These are phyloP conservation scores for Leccinellum rugosiceps DNA, from an alignment of 768 basidiomycete species.

Conservation along the genomic window DNA sequence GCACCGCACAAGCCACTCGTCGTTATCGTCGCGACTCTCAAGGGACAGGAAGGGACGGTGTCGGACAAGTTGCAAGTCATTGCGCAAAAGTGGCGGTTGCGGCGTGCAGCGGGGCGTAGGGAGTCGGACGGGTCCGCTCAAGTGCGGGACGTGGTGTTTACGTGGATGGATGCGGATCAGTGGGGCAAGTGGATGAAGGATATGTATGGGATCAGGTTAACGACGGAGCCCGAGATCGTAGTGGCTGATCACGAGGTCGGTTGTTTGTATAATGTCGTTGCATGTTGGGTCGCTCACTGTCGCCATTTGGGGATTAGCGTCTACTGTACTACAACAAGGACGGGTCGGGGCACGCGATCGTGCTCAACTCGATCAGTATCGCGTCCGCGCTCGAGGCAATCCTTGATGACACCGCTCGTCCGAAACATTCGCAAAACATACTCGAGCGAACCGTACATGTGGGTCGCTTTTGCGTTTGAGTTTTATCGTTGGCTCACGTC, in stretches of 20 bases:
- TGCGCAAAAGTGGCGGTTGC: slow-evolving; percentile 56
- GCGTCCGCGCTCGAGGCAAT: slow-evolving; percentile 71
- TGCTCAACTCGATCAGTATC: slow-evolving; percentile 53
- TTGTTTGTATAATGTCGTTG: neutral
- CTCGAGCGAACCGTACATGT: slow-evolving; percentile 68
- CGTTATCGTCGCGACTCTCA: slow-evolving; percentile 59
- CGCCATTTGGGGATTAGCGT: slow-evolving; percentile 30
- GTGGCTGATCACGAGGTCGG: slow-evolving; percentile 69
- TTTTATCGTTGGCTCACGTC: neutral
- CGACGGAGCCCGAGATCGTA: slow-evolving; percentile 44
- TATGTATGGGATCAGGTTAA: slow-evolving; percentile 71
- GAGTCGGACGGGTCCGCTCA: neutral
- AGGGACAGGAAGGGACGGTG: slow-evolving; percentile 38
- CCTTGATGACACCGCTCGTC: slow-evolving; percentile 43
- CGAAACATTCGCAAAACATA: slow-evolving; percentile 67
- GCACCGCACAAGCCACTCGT: slow-evolving; percentile 73
- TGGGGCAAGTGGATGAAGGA: slow-evolving; percentile 91
- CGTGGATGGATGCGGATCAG: slow-evolving; percentile 82
- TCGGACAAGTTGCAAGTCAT: slow-evolving; percentile 48
- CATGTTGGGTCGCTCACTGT: neutral
- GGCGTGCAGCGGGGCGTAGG: neutral
- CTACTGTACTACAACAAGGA: slow-evolving; percentile 78
- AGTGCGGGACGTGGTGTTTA: slow-evolving; percentile 67
- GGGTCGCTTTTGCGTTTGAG: slow-evolving; percentile 16
- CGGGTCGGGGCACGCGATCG: slow-evolving; percentile 48